These are phyloP conservation scores for Fusarium sp. DNA, from an alignment of 2,329 filamentous ascomycete species.

Conservation along the genomic window DNA sequence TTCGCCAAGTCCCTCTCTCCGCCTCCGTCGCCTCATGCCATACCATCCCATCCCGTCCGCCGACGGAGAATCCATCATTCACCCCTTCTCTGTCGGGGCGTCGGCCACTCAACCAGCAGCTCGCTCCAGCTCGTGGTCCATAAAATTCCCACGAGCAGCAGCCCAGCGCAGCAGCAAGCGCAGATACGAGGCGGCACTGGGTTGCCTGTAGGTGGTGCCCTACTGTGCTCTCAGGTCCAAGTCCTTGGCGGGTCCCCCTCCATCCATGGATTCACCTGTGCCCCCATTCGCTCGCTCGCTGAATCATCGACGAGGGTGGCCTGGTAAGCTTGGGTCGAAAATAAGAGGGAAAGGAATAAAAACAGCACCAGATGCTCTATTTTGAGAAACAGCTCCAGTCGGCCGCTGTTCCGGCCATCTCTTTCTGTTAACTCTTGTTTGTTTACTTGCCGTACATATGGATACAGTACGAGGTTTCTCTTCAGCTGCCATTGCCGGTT, in stretches of 20 bases:
- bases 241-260: neutral
- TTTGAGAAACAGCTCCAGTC: slow-evolving; percentile 25
- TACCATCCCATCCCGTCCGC: neutral
- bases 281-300: slow-evolving; percentile 26
- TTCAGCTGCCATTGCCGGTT: neutral
- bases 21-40: slow-evolving; percentile 2
- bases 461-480: neutral
- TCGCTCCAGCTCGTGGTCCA: neutral
- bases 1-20: slow-evolving; percentile 1
- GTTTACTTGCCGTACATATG: neutral
- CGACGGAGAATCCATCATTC: neutral
- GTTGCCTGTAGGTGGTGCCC: neutral
- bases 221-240: neutral
- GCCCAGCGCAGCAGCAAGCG: slow-evolving; percentile 3
- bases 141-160: slow-evolving; percentile 10
- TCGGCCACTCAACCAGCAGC: neutral
- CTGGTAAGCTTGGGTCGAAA: slow-evolving; percentile 4
- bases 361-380: slow-evolving; percentile 18
- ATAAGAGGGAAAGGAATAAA: neutral
- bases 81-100: neutral
- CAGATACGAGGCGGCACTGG: slow-evolving; percentile 30
- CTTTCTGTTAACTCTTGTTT: too few species aligned
- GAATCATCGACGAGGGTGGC: slow-evolving; percentile 13
- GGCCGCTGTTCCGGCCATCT: neutral
- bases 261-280: neutral